These are phyloP conservation scores for Litchi chinensis DNA, from an alignment of 345 rosid genomes.

Conservation along the genomic window DNA sequence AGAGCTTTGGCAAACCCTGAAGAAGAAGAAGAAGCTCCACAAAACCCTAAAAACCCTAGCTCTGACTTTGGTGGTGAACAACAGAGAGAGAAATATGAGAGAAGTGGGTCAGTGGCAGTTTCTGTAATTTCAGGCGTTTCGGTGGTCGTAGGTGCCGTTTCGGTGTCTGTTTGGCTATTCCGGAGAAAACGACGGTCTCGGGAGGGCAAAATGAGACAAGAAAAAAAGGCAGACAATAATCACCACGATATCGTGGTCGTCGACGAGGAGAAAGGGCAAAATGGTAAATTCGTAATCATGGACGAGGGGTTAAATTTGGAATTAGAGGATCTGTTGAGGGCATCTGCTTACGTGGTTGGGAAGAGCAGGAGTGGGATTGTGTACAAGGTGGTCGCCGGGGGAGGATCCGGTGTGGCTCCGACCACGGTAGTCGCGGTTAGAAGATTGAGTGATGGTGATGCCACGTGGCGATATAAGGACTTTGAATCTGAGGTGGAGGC, in stretches of 20 bases:
- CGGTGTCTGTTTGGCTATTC: conserved; percentile 58
- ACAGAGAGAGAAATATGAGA: conserved; percentile 18
- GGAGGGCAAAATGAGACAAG: conserved; percentile 41
- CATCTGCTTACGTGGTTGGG: conserved; percentile 92
- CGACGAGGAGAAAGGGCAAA: conserved; percentile 48
- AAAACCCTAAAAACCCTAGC: conserved; percentile 35
- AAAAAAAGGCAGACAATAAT: background rate
- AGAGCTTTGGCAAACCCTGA: conserved; percentile 44
- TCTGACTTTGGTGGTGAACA: conserved; percentile 25
- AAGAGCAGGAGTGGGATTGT: conserved; percentile 87
- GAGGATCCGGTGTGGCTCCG: conserved; percentile 53
- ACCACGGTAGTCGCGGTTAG: conserved; percentile 75
- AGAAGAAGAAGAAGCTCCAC: conserved; percentile 36
- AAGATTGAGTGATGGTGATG: conserved; percentile 78
- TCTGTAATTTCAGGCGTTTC: conserved; percentile 68
- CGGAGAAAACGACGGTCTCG: conserved; percentile 42
- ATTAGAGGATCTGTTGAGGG: conserved; percentile 87
- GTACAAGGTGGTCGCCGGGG: conserved; percentile 74
- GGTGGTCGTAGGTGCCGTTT: conserved; percentile 61
- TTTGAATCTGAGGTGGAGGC: conserved; percentile 86
- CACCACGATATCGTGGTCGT: background rate
- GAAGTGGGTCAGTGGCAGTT: conserved; percentile 49
- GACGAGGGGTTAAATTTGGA: conserved; percentile 86
- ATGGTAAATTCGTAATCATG: conserved; percentile 63
- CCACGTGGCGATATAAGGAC: conserved; percentile 70